Evolutionary conservation across 2,329 filamentous ascomycete genomes (phyloP).

Genomic region (Verticillium longisporum): DNA sequence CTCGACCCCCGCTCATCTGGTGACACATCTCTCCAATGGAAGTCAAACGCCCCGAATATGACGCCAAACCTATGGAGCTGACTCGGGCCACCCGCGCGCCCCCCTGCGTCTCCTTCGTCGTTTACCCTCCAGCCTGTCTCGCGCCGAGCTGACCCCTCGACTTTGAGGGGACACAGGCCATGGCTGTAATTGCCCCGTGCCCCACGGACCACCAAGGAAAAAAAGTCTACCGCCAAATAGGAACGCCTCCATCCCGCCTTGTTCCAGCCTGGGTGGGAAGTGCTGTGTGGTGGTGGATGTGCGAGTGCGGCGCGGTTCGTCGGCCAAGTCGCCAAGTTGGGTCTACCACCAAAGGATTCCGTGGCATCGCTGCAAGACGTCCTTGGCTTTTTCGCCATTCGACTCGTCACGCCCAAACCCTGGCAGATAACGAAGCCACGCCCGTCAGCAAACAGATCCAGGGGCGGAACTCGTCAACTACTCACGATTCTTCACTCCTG

Average conservation of each 20-base stretch:
- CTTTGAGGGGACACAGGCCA: too few species aligned
- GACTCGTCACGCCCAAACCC: background rate
- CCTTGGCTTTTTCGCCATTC: background rate
- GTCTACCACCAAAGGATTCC: background rate
- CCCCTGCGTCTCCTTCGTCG: background rate
- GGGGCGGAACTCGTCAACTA: background rate
- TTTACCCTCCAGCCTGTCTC: too few species aligned
- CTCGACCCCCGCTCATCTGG: background rate
- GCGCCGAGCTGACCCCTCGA: background rate
- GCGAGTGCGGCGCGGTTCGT: background rate
- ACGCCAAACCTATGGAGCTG: background rate
- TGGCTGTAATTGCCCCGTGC: background rate
- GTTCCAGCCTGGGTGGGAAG: background rate
- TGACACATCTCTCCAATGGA: background rate
- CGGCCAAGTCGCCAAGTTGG: background rate
- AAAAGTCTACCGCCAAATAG: background rate
- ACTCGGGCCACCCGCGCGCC: background rate
- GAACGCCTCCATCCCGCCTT: background rate
- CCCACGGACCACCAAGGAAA: background rate
- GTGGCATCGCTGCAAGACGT: background rate
- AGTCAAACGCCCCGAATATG: background rate
- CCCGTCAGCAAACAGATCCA: background rate
- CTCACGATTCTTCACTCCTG: background rate
- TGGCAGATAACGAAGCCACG: background rate
- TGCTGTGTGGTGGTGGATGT: background rate